These are phyloP conservation scores for Cystobasidiopsis lactophilus DNA, from an alignment of 768 basidiomycete species.

Conservation along the genomic window DNA sequence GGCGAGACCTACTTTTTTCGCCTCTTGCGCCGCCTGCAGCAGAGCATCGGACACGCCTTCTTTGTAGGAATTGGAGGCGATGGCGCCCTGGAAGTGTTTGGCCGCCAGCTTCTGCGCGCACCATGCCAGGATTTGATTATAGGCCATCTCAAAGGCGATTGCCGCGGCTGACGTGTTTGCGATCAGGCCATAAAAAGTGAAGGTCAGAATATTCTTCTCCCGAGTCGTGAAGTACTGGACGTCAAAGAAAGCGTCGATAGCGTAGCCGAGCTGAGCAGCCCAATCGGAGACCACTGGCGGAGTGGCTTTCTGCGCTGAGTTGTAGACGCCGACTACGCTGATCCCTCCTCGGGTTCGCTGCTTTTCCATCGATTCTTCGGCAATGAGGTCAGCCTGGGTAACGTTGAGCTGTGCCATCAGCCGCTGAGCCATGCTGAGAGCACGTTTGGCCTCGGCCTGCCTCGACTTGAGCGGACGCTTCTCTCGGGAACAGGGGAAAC, in stretches of 20 bases:
- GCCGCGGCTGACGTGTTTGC: slow-evolving; percentile 21
- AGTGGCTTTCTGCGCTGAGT: neutral
- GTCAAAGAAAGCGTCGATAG: slow-evolving; percentile 21
- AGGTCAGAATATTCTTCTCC: neutral
- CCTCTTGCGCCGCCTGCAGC: neutral
- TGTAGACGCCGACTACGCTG: neutral
- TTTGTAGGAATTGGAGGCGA: neutral
- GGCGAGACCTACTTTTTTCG: neutral
- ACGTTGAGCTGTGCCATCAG: slow-evolving; percentile 3
- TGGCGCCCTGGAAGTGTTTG: neutral
- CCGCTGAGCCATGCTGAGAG: neutral
- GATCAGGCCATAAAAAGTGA: slow-evolving; percentile 22
- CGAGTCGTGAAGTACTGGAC: slow-evolving; percentile 18
- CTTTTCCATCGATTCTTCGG: slow-evolving; percentile 19
- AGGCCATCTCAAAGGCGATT: slow-evolving; percentile 17
- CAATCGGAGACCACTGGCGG: too few relatives aligned
- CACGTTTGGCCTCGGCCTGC: neutral
- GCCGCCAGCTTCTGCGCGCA: neutral
- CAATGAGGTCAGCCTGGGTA: slow-evolving; percentile 22
- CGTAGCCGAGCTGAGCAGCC: slow-evolving; percentile 11
- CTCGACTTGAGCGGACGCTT: too few relatives aligned
- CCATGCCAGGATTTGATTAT: neutral
- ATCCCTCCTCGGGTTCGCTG: slow-evolving; percentile 16
- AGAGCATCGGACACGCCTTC: too few relatives aligned
- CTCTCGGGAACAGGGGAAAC: too few relatives aligned